Conservation (phyloP, 2,329 filamentous ascomycete species). For the Alternaria sp. region DNA sequence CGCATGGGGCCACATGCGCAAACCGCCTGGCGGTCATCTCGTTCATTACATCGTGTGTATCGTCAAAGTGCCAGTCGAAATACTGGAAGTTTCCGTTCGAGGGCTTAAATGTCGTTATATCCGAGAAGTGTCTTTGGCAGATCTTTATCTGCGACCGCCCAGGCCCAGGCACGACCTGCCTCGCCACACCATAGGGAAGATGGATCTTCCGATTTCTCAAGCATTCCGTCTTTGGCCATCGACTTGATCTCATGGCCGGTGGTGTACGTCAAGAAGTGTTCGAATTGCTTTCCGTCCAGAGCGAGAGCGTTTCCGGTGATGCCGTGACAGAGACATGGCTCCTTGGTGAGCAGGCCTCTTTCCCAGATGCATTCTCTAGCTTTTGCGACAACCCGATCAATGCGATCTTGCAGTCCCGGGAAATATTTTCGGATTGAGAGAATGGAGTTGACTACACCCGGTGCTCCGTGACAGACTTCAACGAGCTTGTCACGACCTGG, state of each 20-base stretch:
- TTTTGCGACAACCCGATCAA: slow-evolving; percentile 60
- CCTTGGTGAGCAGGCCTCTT: slow-evolving; percentile 66
- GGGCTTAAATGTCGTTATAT: slow-evolving; percentile 56
- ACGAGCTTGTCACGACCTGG: slow-evolving; percentile 59
- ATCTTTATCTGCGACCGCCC: slow-evolving; percentile 54
- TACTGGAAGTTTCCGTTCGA: not conserved
- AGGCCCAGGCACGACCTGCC: slow-evolving; percentile 57
- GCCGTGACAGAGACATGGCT: slow-evolving; percentile 70
- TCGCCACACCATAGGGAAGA: slow-evolving; percentile 59
- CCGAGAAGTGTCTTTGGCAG: slow-evolving; percentile 56
- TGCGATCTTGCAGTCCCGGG: slow-evolving; percentile 59
- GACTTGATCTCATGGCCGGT: slow-evolving; percentile 63
- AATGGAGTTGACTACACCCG: slow-evolving; percentile 67
- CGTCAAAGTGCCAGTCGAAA: slow-evolving; percentile 4
- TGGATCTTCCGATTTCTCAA: slow-evolving; percentile 59
- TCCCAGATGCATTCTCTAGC: slow-evolving; percentile 62
- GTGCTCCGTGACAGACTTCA: slow-evolving; percentile 72
- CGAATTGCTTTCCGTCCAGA: slow-evolving; percentile 55
- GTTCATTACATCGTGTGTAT: slow-evolving; percentile 30
- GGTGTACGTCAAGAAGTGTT: slow-evolving; percentile 65
- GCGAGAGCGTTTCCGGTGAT: slow-evolving; percentile 69
- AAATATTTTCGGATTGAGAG: slow-evolving; percentile 63
- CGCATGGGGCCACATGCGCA: not conserved
- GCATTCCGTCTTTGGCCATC: slow-evolving; percentile 59
- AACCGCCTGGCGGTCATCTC: slow-evolving; percentile 18